Evolutionary conservation across 1,284 basidiomycete species (phyloP).

Genomic region (Cryptococcus sp.): DNA sequence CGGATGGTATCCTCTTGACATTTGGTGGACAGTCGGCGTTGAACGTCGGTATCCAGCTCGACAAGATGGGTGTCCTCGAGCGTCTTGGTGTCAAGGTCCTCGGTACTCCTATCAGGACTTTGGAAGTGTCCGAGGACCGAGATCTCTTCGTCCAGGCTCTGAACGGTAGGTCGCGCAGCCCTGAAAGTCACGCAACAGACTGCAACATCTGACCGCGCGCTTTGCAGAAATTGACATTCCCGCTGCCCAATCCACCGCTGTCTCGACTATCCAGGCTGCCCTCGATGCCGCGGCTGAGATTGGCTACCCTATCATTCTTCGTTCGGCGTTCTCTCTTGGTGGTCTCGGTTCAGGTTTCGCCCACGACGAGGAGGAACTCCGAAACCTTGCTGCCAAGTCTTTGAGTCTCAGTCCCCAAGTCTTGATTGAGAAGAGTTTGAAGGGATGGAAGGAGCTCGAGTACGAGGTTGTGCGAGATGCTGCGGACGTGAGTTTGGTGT

Average conservation of each 20-base stretch:
- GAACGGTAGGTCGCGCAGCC: constrained; percentile 64
- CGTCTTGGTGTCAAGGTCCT: constrained; percentile 91
- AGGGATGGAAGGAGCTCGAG: constrained; percentile 99
- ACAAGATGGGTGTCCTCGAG: constrained; percentile 96
- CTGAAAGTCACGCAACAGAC: not conserved
- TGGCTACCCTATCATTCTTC: constrained; percentile 97
- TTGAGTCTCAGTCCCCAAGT: constrained; percentile 93
- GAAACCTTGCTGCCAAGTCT: constrained; percentile 89
- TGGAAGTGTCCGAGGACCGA: constrained; percentile 96
- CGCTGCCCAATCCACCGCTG: constrained; percentile 94
- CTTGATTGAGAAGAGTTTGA: constrained; percentile 96
- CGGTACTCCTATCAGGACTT: constrained; percentile 90
- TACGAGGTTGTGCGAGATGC: constrained; percentile 99
- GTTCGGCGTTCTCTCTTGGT: constrained; percentile 96
- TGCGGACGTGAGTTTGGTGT: constrained; percentile 70
- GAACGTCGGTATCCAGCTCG: constrained; percentile 96
- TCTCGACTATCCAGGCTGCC: constrained; percentile 91
- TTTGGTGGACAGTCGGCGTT: constrained; percentile 98
- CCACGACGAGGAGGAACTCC: constrained; percentile 89
- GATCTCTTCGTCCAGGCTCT: constrained; percentile 96
- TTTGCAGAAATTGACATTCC: constrained; percentile 90
- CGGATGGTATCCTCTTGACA: constrained; percentile 94
- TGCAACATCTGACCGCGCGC: not conserved
- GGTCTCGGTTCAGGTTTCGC: constrained; percentile 99
- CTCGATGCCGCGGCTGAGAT: constrained; percentile 87